Evolutionary conservation across 2,329 filamentous ascomycete genomes (phyloP).

Genomic region (Botryotinia calthae): DNA sequence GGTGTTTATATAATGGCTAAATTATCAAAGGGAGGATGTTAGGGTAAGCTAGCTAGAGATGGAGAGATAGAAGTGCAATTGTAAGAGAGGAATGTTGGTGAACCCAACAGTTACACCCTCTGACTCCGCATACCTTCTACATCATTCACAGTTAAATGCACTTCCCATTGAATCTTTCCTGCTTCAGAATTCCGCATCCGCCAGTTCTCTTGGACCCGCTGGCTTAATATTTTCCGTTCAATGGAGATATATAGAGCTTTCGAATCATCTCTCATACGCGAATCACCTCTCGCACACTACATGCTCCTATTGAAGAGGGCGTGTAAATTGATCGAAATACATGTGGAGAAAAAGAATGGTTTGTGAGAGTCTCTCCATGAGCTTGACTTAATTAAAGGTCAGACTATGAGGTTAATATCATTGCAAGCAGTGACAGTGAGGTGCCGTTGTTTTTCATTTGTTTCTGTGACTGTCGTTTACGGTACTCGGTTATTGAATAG

Average conservation of each 20-base stretch:
- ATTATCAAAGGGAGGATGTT: rapidly evolving
- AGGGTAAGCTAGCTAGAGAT: neutral
- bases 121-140: neutral
- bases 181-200: neutral
- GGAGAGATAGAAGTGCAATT: neutral
- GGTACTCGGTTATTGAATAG: rapidly evolving
- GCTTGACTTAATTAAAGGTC: rapidly evolving
- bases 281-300: neutral
- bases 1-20: neutral
- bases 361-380: neutral
- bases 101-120: neutral
- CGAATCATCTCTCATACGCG: neutral
- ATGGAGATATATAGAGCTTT: neutral
- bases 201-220: neutral
- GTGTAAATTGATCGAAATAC: too few species aligned
- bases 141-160: neutral
- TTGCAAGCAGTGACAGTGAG: neutral
- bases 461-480: neutral
- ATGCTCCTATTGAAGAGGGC: neutral
- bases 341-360: too few species aligned
- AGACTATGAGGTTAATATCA: rapidly evolving
- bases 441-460: rapidly evolving
- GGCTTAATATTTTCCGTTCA: neutral
- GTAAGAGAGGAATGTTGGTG: neutral
- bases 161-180: neutral